phyloP scores from a whole-genome alignment of 306 rosid species.

The Vicia sativa region DNA sequence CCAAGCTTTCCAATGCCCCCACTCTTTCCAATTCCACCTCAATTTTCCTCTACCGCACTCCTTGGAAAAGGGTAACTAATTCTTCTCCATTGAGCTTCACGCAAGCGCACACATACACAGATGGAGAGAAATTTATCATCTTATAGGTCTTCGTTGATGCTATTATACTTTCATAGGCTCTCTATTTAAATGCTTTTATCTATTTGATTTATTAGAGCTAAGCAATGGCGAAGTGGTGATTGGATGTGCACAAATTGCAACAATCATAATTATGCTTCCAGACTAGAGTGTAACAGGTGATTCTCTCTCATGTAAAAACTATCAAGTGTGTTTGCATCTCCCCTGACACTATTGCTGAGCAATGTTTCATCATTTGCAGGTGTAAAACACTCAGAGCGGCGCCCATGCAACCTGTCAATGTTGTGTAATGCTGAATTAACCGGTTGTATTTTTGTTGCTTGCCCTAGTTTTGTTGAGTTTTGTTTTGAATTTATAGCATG shows the following conservation, averaged over 20 bases:
- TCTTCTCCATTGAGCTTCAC: conserved; percentile 30
- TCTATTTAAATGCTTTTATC: conserved; percentile 32
- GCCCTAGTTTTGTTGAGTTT: conserved; percentile 39
- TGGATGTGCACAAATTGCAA: conserved; percentile 98
- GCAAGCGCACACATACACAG: background rate
- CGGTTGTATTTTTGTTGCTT: conserved; percentile 35
- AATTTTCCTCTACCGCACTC: conserved; percentile 58
- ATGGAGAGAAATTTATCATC: conserved; percentile 2
- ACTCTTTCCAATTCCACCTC: conserved; percentile 65
- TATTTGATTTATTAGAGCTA: conserved; percentile 63
- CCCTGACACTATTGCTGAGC: conserved; percentile 23
- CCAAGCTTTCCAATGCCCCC: conserved; percentile 58
- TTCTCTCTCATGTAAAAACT: too few relatives aligned
- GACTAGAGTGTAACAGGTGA: conserved; percentile 87
- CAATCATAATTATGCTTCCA: conserved; percentile 96
- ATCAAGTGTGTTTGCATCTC: conserved; percentile 7
- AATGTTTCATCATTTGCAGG: conserved; percentile 53
- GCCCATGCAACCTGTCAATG: conserved; percentile 62
- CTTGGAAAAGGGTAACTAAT: conserved; percentile 84
- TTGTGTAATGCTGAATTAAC: conserved; percentile 44
- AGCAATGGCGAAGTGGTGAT: conserved; percentile 95
- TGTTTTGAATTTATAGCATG: conserved; percentile 39
- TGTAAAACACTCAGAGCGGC: conserved; percentile 74
- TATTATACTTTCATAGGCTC: conserved; percentile 16
- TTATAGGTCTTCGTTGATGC: conserved; percentile 19